Evolutionary conservation across 164 flowering plant species (phyloP).

Genomic region (Magnolia changhungtana): DNA sequence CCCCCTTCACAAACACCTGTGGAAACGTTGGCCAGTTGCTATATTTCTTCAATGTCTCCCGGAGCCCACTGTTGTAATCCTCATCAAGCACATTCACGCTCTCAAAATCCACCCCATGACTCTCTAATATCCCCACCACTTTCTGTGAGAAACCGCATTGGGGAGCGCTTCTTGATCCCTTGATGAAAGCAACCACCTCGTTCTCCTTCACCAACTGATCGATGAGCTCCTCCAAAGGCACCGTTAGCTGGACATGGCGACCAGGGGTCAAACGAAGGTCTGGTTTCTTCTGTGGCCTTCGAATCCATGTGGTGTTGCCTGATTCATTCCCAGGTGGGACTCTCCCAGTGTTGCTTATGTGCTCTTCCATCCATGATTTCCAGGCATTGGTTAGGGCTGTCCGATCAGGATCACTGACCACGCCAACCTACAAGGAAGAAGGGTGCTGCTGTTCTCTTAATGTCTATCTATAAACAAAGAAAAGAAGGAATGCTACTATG

Average conservation of each 20-base stretch:
- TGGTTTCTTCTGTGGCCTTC: slow-evolving; percentile 61
- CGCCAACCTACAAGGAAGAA: slow-evolving; percentile 49
- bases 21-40: slow-evolving; percentile 99
- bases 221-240: slow-evolving; percentile 79
- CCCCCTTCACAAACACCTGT: slow-evolving; percentile 84
- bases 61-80: slow-evolving; percentile 71
- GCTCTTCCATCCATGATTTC: slow-evolving; percentile 99
- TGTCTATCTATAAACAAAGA: neutral
- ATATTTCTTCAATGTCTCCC: slow-evolving; percentile 78
- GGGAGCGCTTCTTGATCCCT: slow-evolving; percentile 92
- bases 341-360: slow-evolving; percentile 69
- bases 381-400: slow-evolving; percentile 74
- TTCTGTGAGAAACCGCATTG: slow-evolving; percentile 90
- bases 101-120: slow-evolving; percentile 73
- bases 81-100: slow-evolving; percentile 90
- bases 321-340: slow-evolving; percentile 91
- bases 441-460: neutral
- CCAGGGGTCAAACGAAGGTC: slow-evolving; percentile 92
- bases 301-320: slow-evolving; percentile 82
- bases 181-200: slow-evolving; percentile 91
- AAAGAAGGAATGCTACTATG: neutral
- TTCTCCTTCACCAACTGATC: slow-evolving; percentile 83
- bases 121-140: slow-evolving; percentile 76
- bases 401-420: slow-evolving; percentile 75
- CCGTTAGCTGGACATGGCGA: slow-evolving; percentile 70